Evolutionary conservation across 1,284 basidiomycete genomes (phyloP).

Genomic region (Melanopsichium pennsylvanicum): DNA sequence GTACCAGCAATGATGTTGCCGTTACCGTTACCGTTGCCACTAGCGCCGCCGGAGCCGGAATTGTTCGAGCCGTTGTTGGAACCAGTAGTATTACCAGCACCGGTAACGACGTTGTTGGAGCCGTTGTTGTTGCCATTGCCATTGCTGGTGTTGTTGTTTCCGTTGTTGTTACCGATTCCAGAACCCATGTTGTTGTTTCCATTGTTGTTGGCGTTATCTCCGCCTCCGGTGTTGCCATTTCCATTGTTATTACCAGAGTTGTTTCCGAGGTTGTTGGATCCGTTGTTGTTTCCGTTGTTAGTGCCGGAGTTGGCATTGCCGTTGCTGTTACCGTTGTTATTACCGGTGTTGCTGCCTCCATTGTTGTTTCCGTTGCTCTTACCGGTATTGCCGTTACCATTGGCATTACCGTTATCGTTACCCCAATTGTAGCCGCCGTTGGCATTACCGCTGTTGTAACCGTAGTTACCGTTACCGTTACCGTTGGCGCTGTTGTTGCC

Average conservation of each 20-base stretch:
- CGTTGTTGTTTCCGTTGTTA: not conserved
- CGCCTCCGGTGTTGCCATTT: not conserved
- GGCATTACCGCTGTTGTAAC: conserved; percentile 1
- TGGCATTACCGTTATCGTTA: conserved; percentile 1
- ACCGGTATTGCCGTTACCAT: not conserved
- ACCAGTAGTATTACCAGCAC: not conserved
- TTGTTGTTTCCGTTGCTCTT: not conserved
- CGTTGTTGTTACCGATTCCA: not conserved
- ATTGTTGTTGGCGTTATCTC: not conserved
- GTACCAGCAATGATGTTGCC: not conserved
- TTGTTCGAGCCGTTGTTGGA: not conserved
- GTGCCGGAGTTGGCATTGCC: conserved; percentile 1
- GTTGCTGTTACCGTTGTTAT: conserved; percentile 3
- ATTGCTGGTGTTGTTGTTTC: not conserved
- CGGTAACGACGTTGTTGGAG: not conserved
- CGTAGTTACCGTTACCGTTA: not conserved
- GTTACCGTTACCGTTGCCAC: conserved; percentile 8
- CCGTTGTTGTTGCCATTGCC: not conserved
- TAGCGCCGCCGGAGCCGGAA: not conserved
- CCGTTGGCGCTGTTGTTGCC: not conserved
- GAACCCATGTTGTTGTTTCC: not conserved
- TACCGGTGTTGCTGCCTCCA: not conserved
- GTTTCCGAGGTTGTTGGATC: not conserved
- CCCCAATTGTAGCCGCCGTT: not conserved
- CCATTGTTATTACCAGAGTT: not conserved